phyloP scores from a whole-genome alignment of 805 yeast species.

The Jamesozyma gamospora region DNA sequence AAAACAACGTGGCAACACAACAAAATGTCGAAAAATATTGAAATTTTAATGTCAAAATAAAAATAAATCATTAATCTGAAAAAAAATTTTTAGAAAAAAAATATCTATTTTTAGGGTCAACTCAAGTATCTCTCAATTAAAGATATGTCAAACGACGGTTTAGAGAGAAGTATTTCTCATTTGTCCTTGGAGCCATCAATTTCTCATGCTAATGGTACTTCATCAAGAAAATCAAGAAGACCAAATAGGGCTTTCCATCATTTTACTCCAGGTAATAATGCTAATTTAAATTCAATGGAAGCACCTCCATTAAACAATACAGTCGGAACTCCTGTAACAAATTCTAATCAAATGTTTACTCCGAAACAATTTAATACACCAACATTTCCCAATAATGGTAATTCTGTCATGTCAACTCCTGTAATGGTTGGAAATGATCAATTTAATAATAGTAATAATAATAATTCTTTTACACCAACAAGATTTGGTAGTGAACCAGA shows the following conservation, averaged over 20 bases:
- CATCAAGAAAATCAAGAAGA: constrained; percentile 18
- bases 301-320: constrained; percentile 4
- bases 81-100: too few species aligned
- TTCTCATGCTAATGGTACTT: constrained; percentile 5
- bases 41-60: too few species aligned
- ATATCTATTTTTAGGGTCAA: neutral
- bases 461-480: neutral
- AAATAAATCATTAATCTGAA: too few species aligned
- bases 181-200: constrained; percentile 13
- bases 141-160: constrained; percentile 10
- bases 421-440: constrained; percentile 7
- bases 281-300: constrained; percentile 3
- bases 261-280: constrained; percentile 4
- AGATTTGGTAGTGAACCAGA: neutral
- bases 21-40: too few species aligned
- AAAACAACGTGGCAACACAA: too few species aligned
- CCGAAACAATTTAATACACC: constrained; percentile 9
- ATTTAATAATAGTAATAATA: neutral
- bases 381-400: constrained; percentile 5
- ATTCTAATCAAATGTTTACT: constrained; percentile 7
- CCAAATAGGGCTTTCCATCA: constrained; percentile 27
- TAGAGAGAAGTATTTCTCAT: constrained; percentile 14
- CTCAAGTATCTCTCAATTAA: neutral
- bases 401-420: constrained; percentile 7
- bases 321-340: neutral